These are phyloP conservation scores for Trypanosoma melophagium DNA, from an alignment of 208 protist species.

Conservation along the genomic window DNA sequence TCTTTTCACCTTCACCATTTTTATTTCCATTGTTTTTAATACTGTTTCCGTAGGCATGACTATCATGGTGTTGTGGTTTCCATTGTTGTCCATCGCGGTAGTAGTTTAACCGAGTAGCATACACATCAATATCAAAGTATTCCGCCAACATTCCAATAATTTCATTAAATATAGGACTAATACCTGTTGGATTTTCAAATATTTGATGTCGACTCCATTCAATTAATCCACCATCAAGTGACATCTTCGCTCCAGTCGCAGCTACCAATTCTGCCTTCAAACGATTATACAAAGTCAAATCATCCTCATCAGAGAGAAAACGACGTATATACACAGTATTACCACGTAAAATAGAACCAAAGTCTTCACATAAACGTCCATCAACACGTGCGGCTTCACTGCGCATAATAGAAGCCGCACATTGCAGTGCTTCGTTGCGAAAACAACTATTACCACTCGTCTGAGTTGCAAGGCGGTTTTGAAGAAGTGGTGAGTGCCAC, in stretches of 20 bases:
- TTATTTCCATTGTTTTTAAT: too few species aligned
- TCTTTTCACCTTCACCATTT: constrained; percentile 25
- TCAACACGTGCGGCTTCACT: constrained; percentile 75
- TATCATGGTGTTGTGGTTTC: constrained; percentile 94
- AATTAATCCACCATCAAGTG: constrained; percentile 65
- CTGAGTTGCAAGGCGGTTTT: constrained; percentile 42
- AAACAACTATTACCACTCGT: constrained; percentile 40
- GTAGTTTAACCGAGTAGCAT: constrained; percentile 91
- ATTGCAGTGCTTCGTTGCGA: constrained; percentile 64
- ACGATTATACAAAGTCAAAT: constrained; percentile 59
- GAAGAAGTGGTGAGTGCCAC: constrained; percentile 50
- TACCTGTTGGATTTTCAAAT: constrained; percentile 86
- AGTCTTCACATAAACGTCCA: constrained; percentile 73
- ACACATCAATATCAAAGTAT: constrained; percentile 91
- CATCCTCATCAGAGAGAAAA: constrained; percentile 65
- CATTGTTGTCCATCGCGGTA: constrained; percentile 90
- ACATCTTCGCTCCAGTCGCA: constrained; percentile 57
- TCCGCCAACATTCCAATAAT: constrained; percentile 84
- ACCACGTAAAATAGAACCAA: constrained; percentile 59
- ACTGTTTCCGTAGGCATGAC: constrained; percentile 91
- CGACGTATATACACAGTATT: constrained; percentile 87
- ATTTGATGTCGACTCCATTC: constrained; percentile 92
- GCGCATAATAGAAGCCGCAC: constrained; percentile 60
- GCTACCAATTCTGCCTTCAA: constrained; percentile 76
- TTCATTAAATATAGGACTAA: constrained; percentile 83